Conservation (phyloP, 2,329 filamentous ascomycete genomes). For the Sphaerostilbella broomeana region DNA sequence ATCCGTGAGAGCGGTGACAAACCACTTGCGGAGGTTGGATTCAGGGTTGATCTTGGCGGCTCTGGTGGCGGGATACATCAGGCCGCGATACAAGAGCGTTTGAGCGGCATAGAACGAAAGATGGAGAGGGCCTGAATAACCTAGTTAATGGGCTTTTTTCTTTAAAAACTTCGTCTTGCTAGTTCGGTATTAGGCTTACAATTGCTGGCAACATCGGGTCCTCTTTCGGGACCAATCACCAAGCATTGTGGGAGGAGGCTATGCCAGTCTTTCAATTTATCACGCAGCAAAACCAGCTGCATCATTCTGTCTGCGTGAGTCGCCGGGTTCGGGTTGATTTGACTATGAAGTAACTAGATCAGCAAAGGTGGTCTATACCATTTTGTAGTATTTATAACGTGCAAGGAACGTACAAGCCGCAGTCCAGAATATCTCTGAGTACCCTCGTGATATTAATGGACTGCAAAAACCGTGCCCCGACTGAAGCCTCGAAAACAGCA, state of each 20-base stretch:
- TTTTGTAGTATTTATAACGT: background rate
- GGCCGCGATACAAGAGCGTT: constrained; percentile 35
- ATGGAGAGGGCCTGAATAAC: constrained; percentile 36
- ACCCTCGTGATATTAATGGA: constrained; percentile 26
- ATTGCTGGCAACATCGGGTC: constrained; percentile 19
- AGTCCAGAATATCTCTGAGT: constrained; percentile 28
- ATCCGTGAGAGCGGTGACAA: constrained; percentile 27
- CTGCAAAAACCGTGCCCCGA: constrained; percentile 33
- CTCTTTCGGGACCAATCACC: constrained; percentile 18
- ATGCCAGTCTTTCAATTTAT: constrained; percentile 30
- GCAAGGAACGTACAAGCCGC: constrained; percentile 27
- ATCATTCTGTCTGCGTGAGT: constrained; percentile 14
- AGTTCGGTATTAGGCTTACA: constrained; percentile 17
- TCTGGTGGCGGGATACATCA: constrained; percentile 40
- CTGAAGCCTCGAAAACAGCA: constrained; percentile 26
- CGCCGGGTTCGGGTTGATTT: constrained; percentile 18
- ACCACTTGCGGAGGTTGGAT: constrained; percentile 31
- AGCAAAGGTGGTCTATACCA: too few species aligned
- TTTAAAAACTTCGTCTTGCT: too few species aligned
- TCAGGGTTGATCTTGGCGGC: constrained; percentile 30
- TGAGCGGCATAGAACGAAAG: constrained; percentile 37
- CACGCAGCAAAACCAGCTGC: constrained; percentile 22
- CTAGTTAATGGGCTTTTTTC: too few species aligned
- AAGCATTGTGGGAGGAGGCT: constrained; percentile 31
- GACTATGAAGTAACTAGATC: constrained; percentile 13